Conservation (phyloP, 2,329 filamentous ascomycete genomes). For the Sporothrix dimorphospora region DNA sequence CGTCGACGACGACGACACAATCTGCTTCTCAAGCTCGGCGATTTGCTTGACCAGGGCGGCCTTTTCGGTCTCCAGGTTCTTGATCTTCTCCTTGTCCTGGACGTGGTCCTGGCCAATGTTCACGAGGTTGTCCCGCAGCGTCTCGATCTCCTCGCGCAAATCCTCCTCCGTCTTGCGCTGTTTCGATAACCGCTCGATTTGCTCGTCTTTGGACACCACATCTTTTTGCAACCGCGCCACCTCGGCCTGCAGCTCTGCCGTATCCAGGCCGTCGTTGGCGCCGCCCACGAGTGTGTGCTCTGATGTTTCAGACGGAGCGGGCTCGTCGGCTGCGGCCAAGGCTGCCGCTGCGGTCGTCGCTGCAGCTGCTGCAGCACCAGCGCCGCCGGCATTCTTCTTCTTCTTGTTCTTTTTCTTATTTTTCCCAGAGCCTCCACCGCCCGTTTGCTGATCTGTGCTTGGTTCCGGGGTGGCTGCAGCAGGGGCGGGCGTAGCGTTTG, state of each 20-base stretch:
- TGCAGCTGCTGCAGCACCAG: conserved; percentile 39
- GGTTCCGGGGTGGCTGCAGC: conserved; percentile 28
- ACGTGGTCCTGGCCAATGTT: conserved; percentile 82
- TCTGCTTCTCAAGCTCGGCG: conserved; percentile 69
- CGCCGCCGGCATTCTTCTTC: conserved; percentile 55
- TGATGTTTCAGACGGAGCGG: conserved; percentile 37
- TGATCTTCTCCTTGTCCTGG: conserved; percentile 75
- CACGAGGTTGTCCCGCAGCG: conserved; percentile 76
- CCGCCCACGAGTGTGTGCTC: conserved; percentile 35
- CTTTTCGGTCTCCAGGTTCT: conserved; percentile 73
- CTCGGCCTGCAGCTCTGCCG: conserved; percentile 50
- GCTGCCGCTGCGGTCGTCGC: conserved; percentile 42
- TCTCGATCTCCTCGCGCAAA: conserved; percentile 83
- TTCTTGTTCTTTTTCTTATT: conserved; percentile 94
- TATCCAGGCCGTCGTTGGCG: conserved; percentile 37
- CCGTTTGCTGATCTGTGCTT: conserved; percentile 23
- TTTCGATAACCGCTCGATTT: conserved; percentile 71
- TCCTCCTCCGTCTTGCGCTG: conserved; percentile 77
- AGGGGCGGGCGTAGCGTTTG: conserved; percentile 4
- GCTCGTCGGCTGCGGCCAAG: conserved; percentile 40
- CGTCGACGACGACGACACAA: conserved; percentile 46
- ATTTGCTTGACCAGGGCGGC: conserved; percentile 65
- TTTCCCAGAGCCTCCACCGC: conserved; percentile 53
- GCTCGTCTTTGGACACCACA: conserved; percentile 67
- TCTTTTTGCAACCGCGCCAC: conserved; percentile 56